Conservation (phyloP, 257 asterid genomes). For the Knoxia roxburghii region DNA sequence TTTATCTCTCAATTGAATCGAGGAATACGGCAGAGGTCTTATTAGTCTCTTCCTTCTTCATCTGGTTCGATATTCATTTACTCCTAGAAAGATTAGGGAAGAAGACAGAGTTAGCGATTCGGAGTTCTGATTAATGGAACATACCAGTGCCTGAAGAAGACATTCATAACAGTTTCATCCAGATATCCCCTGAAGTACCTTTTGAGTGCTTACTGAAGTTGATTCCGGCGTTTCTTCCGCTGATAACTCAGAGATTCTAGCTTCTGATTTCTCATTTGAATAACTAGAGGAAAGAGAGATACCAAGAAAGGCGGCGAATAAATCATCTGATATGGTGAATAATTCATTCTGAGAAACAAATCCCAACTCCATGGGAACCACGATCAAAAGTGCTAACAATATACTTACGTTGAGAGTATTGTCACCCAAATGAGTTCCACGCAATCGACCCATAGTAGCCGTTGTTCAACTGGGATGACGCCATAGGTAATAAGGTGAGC, state of each 20-base stretch:
- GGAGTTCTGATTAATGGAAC: neutral
- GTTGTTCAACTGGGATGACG: conserved; percentile 42
- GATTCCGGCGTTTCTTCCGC: conserved; percentile 40
- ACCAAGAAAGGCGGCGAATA: conserved; percentile 1
- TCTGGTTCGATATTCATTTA: conserved; percentile 16
- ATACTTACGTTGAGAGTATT: conserved; percentile 46
- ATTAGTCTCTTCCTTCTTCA: conserved; percentile 6
- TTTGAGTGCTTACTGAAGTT: conserved; percentile 31
- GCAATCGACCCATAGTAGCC: conserved; percentile 53
- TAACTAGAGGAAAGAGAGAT: conserved; percentile 32
- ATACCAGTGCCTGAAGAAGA: neutral
- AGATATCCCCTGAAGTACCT: conserved; percentile 32
- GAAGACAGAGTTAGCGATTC: neutral
- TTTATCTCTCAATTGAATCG: conserved; percentile 8
- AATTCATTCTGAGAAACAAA: neutral
- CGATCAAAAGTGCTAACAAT: neutral
- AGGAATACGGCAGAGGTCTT: conserved; percentile 7
- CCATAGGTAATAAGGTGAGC: conserved; percentile 52
- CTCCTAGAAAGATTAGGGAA: conserved; percentile 24
- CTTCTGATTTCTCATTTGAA: conserved; percentile 86
- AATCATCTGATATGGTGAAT: neutral
- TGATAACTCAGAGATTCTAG: conserved; percentile 52
- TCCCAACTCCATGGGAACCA: neutral
- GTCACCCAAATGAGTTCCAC: conserved; percentile 55
- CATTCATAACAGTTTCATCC: neutral